These are phyloP conservation scores for Dictyostelium citrinum DNA, from an alignment of 78 protist species.

Conservation along the genomic window DNA sequence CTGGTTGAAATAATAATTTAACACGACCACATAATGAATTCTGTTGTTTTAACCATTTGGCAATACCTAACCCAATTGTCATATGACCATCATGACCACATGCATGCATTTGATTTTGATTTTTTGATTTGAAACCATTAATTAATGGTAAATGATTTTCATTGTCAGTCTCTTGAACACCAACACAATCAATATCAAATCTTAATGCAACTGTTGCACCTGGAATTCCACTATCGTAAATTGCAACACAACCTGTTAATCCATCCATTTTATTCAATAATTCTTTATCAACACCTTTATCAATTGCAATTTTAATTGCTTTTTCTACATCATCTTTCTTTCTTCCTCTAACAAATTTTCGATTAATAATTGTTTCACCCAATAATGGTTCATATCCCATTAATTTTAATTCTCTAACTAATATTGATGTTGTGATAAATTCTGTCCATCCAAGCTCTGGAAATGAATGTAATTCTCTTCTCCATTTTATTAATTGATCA, in stretches of 20 bases:
- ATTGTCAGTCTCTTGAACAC: background rate
- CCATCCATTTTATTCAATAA: background rate
- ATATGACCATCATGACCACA: conserved; percentile 68
- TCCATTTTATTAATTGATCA: conserved; percentile 19
- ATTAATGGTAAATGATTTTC: conserved; percentile 4
- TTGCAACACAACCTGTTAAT: conserved; percentile 7
- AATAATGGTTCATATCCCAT: conserved; percentile 15
- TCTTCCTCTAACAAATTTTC: background rate
- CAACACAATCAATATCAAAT: conserved; percentile 47
- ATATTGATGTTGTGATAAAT: background rate
- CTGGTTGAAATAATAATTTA: conserved; percentile 38
- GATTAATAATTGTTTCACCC: background rate
- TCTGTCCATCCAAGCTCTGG: conserved; percentile 53
- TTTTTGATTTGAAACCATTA: conserved; percentile 1
- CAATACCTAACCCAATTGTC: conserved; percentile 36
- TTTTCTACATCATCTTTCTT: background rate
- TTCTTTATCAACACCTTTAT: background rate
- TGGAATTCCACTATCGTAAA: background rate
- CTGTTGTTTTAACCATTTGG: background rate
- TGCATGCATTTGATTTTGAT: background rate
- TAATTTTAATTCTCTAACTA: background rate
- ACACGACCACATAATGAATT: background rate
- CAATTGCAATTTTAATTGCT: background rate
- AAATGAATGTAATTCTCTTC: conserved; percentile 3
- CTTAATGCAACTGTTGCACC: conserved; percentile 10